Evolutionary conservation across 1,139 yeast genomes (phyloP).

Genomic region (Scheffersomyces titani): DNA sequence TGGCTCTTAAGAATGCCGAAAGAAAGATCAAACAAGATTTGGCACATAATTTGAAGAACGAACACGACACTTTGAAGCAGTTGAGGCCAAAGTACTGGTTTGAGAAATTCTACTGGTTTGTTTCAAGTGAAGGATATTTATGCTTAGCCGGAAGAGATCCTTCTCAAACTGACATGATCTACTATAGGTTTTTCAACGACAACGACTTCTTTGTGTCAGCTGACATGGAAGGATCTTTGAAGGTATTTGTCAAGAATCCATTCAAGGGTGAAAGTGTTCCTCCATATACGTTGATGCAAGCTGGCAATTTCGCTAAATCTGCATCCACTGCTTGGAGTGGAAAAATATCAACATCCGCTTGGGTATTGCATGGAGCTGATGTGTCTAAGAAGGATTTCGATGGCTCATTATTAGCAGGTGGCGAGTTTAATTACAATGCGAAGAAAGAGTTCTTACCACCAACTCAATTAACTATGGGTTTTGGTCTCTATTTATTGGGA

Average conservation of each 20-base stretch:
- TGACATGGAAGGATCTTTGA: constrained; percentile 72
- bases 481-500: constrained; percentile 76
- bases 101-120: constrained; percentile 92
- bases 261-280: constrained; percentile 62
- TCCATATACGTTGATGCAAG: constrained; percentile 86
- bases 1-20: constrained; percentile 86
- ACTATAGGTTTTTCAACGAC: constrained; percentile 72
- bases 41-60: constrained; percentile 63
- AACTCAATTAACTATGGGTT: constrained; percentile 83
- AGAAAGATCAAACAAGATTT: constrained; percentile 74
- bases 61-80: constrained; percentile 62
- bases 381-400: constrained; percentile 71
- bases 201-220: constrained; percentile 75
- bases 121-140: constrained; percentile 84
- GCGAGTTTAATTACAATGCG: constrained; percentile 58
- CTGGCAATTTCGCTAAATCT: constrained; percentile 82
- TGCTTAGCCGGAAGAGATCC: constrained; percentile 86
- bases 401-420: constrained; percentile 63
- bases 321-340: constrained; percentile 89
- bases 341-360: constrained; percentile 77
- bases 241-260: constrained; percentile 82
- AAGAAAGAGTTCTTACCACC: constrained; percentile 75
- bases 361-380: constrained; percentile 72
- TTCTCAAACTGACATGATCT: constrained; percentile 81
- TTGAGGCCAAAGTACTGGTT: constrained; percentile 83